phyloP scores from a whole-genome alignment of 805 yeast species.

The Danielozyma ontarioensis region DNA sequence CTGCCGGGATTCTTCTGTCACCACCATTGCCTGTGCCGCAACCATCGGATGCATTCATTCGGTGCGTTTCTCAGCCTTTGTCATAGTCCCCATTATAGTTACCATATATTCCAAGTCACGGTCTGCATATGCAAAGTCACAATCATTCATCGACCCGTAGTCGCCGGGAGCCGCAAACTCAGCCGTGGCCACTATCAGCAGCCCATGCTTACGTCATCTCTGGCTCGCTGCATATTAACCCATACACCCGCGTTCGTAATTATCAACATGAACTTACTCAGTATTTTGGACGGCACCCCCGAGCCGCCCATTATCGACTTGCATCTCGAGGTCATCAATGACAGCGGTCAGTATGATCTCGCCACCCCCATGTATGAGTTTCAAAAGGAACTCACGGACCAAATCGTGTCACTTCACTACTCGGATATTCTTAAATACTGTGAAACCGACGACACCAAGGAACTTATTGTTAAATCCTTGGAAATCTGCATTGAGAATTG shows the following conservation, averaged over 20 bases:
- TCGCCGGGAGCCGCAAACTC: no score
- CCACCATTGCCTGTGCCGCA: no score
- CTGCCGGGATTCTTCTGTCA: background rate
- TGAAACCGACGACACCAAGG: constrained; percentile 49
- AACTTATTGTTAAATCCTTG: constrained; percentile 67
- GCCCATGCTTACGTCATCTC: no score
- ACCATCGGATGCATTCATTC: no score
- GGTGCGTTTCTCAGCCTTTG: no score
- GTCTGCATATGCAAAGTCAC: no score
- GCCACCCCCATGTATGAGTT: constrained; percentile 83
- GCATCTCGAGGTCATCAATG: constrained; percentile 40
- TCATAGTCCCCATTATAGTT: no score
- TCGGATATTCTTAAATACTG: constrained; percentile 85
- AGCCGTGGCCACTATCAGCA: no score
- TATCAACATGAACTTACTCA: constrained; percentile 59
- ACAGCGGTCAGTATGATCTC: constrained; percentile 62
- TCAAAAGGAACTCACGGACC: constrained; percentile 86
- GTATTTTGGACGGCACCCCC: constrained; percentile 77
- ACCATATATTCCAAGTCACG: no score
- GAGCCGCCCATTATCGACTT: constrained; percentile 70
- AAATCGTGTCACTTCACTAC: constrained; percentile 85
- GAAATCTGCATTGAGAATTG: constrained; percentile 71
- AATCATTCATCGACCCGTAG: no score
- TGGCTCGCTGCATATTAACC: no score
- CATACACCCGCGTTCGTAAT: background rate